Evolutionary conservation across 805 yeast genomes (phyloP), one percentile per base, ranked within the genome.

Genomic region (Helenozyma rhizophorensis): DNA sequence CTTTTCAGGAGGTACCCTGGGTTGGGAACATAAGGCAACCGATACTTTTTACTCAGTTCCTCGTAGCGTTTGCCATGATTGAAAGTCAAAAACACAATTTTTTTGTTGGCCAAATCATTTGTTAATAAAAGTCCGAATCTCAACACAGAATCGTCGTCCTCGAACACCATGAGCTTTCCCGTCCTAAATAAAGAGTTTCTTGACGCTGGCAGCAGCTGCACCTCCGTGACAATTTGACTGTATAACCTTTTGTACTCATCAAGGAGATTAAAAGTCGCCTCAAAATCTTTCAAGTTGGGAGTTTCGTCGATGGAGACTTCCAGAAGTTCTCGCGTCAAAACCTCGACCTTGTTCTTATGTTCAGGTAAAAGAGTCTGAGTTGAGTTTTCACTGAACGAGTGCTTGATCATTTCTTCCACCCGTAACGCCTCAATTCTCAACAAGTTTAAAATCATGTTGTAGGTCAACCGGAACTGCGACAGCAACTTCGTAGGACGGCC

Each of bases 391-490:
- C 94, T 78, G 58, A 93, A 93, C 1, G 97, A 88, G 42, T 90
- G 84, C 53, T 89, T 90, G 49, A 93, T 90, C 95, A 93, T 93
- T 55, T 93, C 98, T 54, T 93, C 98, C n/a, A 93, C 97, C 47
- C 83, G 76, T 41, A 93, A 65, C 0, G 97, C 97, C 56, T 93
- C 98, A 37, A 93, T 88, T 54, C 98, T 75, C 45, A 93, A 67
- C 40, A 93, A 62, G 51, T 90, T 93, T 54, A 93, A 70, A 45
- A 89, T 90, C 97, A 93, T 93, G 48, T 84, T 89, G 58, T 93
- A 93, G 0, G 98, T 93, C 53, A 93, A 68, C 54, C 98, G 73
- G 67, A 93, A 93, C 53, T 93, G 97, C 6, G 96, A 84, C 43
- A 80, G 80, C 35, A 93, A 70, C 50, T 86, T 89, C 1, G 97